Conservation (phyloP, 2,329 filamentous ascomycete genomes). For the Davidsoniella neocaledoniae region DNA sequence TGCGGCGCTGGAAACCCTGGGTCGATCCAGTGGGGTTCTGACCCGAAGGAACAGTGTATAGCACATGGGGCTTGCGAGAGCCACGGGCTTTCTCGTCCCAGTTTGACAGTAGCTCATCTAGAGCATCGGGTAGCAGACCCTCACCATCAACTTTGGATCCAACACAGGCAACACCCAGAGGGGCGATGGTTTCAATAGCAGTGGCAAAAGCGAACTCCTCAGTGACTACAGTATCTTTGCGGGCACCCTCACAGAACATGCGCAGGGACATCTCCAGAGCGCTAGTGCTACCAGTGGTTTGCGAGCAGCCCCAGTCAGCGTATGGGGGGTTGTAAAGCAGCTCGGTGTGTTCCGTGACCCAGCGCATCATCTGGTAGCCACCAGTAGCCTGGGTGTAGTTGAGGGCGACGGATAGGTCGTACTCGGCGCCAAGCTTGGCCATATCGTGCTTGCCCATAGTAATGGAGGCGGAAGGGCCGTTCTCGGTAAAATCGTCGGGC, state of each 20-base stretch:
- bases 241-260: constrained; percentile 54
- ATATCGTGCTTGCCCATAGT: constrained; percentile 67
- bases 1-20: constrained; percentile 48
- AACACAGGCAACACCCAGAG: constrained; percentile 34
- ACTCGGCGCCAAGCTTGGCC: constrained; percentile 18
- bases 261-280: constrained; percentile 70
- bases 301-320: constrained; percentile 69
- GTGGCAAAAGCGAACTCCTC: constrained; percentile 88
- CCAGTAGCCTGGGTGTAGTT: constrained; percentile 88
- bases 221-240: constrained; percentile 63
- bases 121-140: constrained; percentile 32
- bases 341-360: constrained; percentile 89
- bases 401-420: constrained; percentile 72
- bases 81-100: constrained; percentile 32
- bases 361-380: constrained; percentile 73
- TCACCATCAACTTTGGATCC: constrained; percentile 36
- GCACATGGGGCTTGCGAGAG: constrained; percentile 33
- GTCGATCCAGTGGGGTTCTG: constrained; percentile 88
- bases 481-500: constrained; percentile 51
- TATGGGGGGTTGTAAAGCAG: constrained; percentile 77
- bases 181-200: constrained; percentile 39
- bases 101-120: constrained; percentile 32
- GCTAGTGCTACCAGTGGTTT: constrained; percentile 75
- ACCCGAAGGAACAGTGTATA: constrained; percentile 53
- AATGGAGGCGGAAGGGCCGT: constrained; percentile 42